Base-by-base conservation (phyloP, 1,284 basidiomycete species). In the Trametes sp. region DNA sequence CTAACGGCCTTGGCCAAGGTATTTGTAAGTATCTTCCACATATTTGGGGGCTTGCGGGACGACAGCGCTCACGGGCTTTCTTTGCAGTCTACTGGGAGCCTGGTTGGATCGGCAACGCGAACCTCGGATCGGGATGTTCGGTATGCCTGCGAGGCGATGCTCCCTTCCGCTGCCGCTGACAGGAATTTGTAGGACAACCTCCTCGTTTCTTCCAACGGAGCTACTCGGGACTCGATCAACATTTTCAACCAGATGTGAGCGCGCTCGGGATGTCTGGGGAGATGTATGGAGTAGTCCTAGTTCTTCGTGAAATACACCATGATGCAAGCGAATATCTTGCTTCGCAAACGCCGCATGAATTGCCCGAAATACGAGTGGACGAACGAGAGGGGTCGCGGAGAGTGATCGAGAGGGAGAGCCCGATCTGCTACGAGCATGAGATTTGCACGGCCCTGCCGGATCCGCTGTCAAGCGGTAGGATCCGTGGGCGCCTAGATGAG, bases 61-160 rank as follows among this genome's bases (percentile, higher is more conserved):
- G 23, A 16, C n/a, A n/a, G n/a, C 28, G 19, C 33, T 44, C n/a
- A 57, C 28, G 48, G 38, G 41, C 74, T 81, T 52, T 19, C 16
- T 41, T 8, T 26, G 14, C 59, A 74, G 78, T 84, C 21, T 87
- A 88, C 70, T 88, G 86, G 87, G 86, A 88, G 70, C 86, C 86
- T 42, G 85, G 79, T 50, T 88, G 87, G 86, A 76, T 87, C 57
- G 86, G 86, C 2, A 87, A 82, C 64, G 86, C 84, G 16, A 78
- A 67, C 57, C 70, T 88, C 45, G 86, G 87, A 13, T 86, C 84
- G 28, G 72, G 74, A 24, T 88, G 87, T 65, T 72, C 82, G 33
- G 85, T 86, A 74, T 65, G 84, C 77, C 7, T 45, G 19, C 23
- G 28, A 41, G 24, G n/a, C 13, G 26, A 13, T 31, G n/a, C 11